phyloP scores from a whole-genome alignment of 1,284 basidiomycete species.

The Ganoderma sinense region DNA sequence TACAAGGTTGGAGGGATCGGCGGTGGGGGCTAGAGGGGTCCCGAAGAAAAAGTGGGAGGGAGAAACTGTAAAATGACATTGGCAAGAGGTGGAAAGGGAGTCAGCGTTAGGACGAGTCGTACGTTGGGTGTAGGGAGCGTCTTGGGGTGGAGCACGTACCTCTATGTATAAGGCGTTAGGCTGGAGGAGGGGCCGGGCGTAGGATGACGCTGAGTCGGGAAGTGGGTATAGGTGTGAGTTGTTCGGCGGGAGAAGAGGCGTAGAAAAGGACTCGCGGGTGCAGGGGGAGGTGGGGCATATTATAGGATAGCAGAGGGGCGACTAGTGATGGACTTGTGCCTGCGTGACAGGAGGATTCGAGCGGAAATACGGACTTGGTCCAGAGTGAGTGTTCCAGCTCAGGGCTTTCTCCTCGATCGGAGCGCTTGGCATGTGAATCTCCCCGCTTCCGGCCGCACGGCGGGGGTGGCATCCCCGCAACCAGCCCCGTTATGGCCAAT shows the following conservation, averaged over 20 bases:
- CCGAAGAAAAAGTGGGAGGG: background rate
- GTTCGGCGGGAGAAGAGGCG: background rate
- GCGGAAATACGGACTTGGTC: background rate
- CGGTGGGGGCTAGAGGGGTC: background rate
- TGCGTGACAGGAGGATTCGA: constrained; percentile 17
- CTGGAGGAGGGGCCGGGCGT: background rate
- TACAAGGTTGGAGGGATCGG: background rate
- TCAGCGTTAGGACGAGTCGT: constrained; percentile 9
- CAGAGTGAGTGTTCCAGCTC: background rate
- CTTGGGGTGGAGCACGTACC: background rate
- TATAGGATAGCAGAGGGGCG: constrained; percentile 9
- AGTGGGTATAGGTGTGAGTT: background rate
- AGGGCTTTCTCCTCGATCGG: background rate
- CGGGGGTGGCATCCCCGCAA: constrained; percentile 6
- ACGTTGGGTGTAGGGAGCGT: background rate
- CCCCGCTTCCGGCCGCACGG: constrained; percentile 10
- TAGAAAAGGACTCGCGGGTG: background rate
- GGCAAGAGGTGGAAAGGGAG: background rate
- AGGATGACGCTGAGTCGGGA: background rate
- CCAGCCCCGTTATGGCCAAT: background rate
- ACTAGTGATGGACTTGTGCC: background rate
- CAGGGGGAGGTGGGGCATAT: constrained; percentile 10
- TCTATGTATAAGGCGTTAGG: background rate
- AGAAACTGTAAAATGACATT: background rate
- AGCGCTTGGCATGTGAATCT: constrained; percentile 20